These are phyloP conservation scores for Aspergillus ochraceus DNA, from an alignment of 2,329 filamentous ascomycete species.

Conservation along the genomic window DNA sequence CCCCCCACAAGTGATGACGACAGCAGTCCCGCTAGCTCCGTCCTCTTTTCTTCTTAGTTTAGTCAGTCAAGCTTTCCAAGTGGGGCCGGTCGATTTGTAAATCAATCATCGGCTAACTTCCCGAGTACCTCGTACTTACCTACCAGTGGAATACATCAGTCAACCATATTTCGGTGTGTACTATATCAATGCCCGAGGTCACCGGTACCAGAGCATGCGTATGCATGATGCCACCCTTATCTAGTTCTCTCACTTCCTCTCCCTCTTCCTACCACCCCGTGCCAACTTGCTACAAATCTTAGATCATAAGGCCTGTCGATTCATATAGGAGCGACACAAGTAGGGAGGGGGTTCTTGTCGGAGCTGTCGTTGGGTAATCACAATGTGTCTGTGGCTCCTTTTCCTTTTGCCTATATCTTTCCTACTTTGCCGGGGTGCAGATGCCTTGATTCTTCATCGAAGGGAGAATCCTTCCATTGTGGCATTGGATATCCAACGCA, in stretches of 20 bases:
- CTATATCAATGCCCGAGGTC: neutral
- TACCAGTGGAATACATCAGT: neutral
- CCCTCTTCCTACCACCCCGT: too few species aligned
- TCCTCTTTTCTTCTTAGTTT: neutral
- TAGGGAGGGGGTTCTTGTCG: neutral
- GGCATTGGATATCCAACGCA: conserved; percentile 52
- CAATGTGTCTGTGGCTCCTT: conserved; percentile 7
- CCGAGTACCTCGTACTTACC: too few species aligned
- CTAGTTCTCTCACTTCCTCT: too few species aligned
- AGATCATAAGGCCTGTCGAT: neutral
- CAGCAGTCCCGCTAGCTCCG: neutral
- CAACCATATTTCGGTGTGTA: neutral
- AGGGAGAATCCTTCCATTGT: conserved; percentile 48
- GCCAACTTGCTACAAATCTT: neutral
- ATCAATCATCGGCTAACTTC: neutral
- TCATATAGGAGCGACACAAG: neutral
- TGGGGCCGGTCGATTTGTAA: neutral
- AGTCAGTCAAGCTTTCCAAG: neutral
- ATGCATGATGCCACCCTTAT: too few species aligned
- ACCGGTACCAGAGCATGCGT: neutral
- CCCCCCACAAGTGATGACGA: conserved; percentile 2
- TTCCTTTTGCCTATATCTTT: conserved; percentile 15
- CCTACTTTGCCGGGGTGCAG: conserved; percentile 15
- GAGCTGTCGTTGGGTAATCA: neutral
- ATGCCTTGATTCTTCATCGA: conserved; percentile 31